Percentiles rank a stretch among this genome's conserved stretches.
phyloP scores from a whole-genome alignment of 371 early-diverging fungal species.

The Mucor racemosus region DNA sequence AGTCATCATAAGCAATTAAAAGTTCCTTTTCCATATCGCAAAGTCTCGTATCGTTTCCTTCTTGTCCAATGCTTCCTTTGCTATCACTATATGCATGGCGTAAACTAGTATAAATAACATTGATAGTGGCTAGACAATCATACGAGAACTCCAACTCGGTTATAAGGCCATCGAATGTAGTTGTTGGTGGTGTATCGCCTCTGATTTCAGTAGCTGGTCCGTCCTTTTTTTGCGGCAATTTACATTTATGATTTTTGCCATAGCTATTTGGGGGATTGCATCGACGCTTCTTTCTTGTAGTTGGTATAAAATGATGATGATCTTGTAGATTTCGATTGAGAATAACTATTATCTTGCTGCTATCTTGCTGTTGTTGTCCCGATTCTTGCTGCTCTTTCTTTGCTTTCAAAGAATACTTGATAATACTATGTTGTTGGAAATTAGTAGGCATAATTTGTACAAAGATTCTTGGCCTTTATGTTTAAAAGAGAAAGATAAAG shows the following conservation, averaged over 20 bases:
- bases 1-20: conserved; percentile 50
- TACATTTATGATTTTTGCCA: not conserved
- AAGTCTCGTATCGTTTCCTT: conserved; percentile 29
- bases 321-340: not conserved
- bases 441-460: not conserved
- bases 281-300: not conserved
- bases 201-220: not conserved
- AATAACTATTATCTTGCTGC: not conserved
- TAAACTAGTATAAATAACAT: conserved; percentile 44
- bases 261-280: not conserved
- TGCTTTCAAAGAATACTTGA: not conserved
- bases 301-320: not conserved
- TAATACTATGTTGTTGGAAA: not conserved
- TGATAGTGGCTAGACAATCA: conserved; percentile 43
- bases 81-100: conserved; percentile 36
- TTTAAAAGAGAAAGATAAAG: too few species aligned
- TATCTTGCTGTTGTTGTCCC: not conserved
- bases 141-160: conserved; percentile 41
- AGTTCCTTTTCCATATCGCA: conserved; percentile 49
- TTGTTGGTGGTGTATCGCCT: not conserved
- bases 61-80: conserved; percentile 31
- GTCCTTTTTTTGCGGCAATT: too few species aligned
- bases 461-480: too few species aligned
- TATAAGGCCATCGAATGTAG: not conserved
- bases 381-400: not conserved